Base-by-base conservation (phyloP, 2,329 filamentous ascomycete species). In the Chaetomium olivaceum region DNA sequence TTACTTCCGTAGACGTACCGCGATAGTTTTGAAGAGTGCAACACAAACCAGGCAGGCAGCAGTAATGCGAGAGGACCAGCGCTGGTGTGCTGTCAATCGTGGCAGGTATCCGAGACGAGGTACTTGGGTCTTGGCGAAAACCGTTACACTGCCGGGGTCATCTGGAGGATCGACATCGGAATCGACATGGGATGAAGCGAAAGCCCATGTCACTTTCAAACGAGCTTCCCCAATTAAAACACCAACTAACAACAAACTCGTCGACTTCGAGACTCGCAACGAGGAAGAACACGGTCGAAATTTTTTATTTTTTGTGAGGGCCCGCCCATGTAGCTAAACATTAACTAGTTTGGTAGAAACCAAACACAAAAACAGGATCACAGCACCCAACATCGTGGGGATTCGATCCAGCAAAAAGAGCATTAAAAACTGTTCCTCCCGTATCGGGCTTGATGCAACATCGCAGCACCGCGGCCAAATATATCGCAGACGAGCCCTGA, bases 241-340 rank as follows among this genome's bases (percentile, higher is more conserved):
- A 48, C n/a, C 43, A 5, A 4, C 46, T 2, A 23, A 12, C 46
- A n/a, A 23, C 7, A 48, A 9, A 48, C 8, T 21, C n/a, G 19
- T 14, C 8, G 14, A n/a, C 23, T 14, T 27, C 5, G 27, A 12
- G 43, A 31, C 4, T 31, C 3, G 39, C 5, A 25, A 36, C 19
- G 4, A 19, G 16, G 11, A 23, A 31, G 14, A 4, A 12, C 55
- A 9, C 39, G 16, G 39, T 43, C 2, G 39, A n/a, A 25, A 19
- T n/a, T 36, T 56, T 56, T 3, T 25, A 12, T 57, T 39, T 25
- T 39, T 25, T 21, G 33, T 55, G 4, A 64, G 62, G 54, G 48
- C 62, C 54, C 23, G 65, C 62, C 65, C 51, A 36, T 33, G 11
- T n/a, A 36, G 51, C 43, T 61, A 67, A 58, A 61, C 58, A 67